A percentile compares a stretch with the other conserved stretches of the same genome.
Conservation (phyloP, 768 basidiomycete species). For the Rhodotorula toruloides region DNA sequence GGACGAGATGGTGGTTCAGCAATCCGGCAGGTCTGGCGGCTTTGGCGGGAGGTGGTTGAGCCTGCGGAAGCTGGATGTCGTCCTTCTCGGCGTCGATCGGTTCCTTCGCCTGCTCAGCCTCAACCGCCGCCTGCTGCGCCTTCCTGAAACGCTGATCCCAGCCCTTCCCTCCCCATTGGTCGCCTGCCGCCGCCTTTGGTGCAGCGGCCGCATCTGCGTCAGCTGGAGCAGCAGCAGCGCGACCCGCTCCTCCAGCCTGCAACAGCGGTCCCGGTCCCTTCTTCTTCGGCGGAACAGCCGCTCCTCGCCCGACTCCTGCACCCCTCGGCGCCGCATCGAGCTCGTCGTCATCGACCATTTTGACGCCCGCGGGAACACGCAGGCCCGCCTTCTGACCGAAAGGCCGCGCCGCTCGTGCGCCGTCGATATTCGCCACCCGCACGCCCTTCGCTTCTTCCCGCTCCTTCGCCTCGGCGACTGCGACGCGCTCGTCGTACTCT, state of each 20-base stretch:
- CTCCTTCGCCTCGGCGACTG: not conserved
- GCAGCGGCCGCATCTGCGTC: not conserved
- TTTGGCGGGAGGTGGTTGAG: not conserved
- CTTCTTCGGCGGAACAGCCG: not conserved
- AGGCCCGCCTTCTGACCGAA: not conserved
- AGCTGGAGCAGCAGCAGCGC: constrained; percentile 1
- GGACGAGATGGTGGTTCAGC: constrained; percentile 26
- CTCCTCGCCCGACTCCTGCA: not conserved
- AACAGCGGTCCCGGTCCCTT: constrained; percentile 27
- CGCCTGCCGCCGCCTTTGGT: constrained; percentile 6
- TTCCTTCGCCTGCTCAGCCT: too few species aligned
- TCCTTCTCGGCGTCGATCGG: too few species aligned
- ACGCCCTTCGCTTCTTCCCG: not conserved
- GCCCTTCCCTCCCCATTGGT: constrained; percentile 17
- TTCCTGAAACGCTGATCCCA: constrained; percentile 36
- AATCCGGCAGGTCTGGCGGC: not conserved
- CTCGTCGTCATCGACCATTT: constrained; percentile 14
- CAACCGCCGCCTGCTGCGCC: not conserved
- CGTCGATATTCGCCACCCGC: not conserved
- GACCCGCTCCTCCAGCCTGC: constrained; percentile 13
- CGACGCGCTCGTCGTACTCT: constrained; percentile 10
- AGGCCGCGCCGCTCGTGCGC: not conserved
- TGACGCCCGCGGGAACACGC: not conserved
- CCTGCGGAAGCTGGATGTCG: not conserved
- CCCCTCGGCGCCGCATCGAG: constrained; percentile 16